phyloP scores from a whole-genome alignment of 1,284 basidiomycete genomes.

The Pyrrhoderma noxium region DNA sequence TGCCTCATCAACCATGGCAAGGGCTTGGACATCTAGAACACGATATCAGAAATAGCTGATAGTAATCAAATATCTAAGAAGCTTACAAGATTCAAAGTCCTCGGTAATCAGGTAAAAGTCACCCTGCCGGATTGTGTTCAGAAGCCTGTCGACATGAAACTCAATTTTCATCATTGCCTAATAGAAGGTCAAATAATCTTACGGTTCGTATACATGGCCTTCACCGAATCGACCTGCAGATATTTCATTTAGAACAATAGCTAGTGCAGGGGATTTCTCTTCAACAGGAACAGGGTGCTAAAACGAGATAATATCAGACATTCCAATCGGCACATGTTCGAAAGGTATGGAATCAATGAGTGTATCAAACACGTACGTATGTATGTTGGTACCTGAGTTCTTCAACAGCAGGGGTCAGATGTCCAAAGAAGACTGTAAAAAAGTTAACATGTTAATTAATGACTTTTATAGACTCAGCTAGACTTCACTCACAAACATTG shows the following conservation, averaged over 20 bases:
- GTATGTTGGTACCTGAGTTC: slow-evolving; percentile 76
- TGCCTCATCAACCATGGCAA: slow-evolving; percentile 80
- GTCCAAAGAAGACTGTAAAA: slow-evolving; percentile 70
- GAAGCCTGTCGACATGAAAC: slow-evolving; percentile 36
- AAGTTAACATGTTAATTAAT: neutral
- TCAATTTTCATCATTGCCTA: slow-evolving; percentile 6
- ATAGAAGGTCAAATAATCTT: slow-evolving; percentile 18
- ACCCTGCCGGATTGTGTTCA: slow-evolving; percentile 70
- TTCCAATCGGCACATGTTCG: neutral
- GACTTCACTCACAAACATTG: slow-evolving; percentile 52
- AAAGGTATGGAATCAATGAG: no score
- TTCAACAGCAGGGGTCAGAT: slow-evolving; percentile 75
- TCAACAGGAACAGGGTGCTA: slow-evolving; percentile 67
- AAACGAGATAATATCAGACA: neutral
- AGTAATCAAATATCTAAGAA: neutral
- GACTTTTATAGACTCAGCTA: neutral
- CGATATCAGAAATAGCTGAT: neutral
- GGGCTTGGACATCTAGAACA: slow-evolving; percentile 63
- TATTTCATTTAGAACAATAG: slow-evolving; percentile 65
- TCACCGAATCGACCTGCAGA: slow-evolving; percentile 74
- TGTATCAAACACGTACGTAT: slow-evolving; percentile 34
- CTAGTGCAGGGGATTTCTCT: slow-evolving; percentile 74
- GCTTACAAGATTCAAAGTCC: slow-evolving; percentile 84
- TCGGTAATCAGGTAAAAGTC: slow-evolving; percentile 83
- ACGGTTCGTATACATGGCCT: slow-evolving; percentile 70